Base-by-base conservation (phyloP, 306 rosid species). In the Erythrophleum fordii region DNA sequence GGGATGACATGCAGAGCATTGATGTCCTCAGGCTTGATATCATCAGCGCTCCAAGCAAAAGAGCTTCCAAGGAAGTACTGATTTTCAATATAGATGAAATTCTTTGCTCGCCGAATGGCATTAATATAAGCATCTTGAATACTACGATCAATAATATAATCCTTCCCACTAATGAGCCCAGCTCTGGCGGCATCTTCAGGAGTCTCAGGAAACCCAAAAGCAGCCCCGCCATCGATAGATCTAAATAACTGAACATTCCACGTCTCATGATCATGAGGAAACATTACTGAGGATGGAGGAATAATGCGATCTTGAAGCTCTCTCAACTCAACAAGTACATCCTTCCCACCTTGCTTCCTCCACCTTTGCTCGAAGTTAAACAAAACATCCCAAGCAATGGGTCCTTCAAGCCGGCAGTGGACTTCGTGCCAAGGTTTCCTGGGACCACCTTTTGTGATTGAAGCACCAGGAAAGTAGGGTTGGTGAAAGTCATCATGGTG, bases 361-460 rank as follows among this genome's bases (percentile, higher is more conserved):
- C 95, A 91, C 51, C 95, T 80, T 77, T 91, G 95, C 84, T 91
- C 95, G 73, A 91, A 91, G 87, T 91, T 91, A 77, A 84, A 91
- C 83, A 91, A 66, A 72, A 91, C 92, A 82, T 91, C 95, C 95
- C 95, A 91, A 37, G 95, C 95, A 48, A 91, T 87, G 1, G 95
- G 91, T 70, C 95, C 95, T 86, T 91, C 95, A 49, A 91, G 90
- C 20, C 95, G 90, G 72, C 90, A 91, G 81, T 91, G 95, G 79
- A 91, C 87, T 72, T 91, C 95, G 17, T 91, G 95, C 95, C 95
- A 91, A 29, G 95, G 95, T 76, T 91, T 92, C 85, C 95, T 84
- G 3, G 95, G 95, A 46, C 95, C 95, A 35, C 95, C 95, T 80
- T 91, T 91, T 37, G 88, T 72, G 74, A 91, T 91, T 29, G 81